Evolutionary conservation across 2,329 filamentous ascomycete species (phyloP).

Genomic region (Huntiella abstrusa): DNA sequence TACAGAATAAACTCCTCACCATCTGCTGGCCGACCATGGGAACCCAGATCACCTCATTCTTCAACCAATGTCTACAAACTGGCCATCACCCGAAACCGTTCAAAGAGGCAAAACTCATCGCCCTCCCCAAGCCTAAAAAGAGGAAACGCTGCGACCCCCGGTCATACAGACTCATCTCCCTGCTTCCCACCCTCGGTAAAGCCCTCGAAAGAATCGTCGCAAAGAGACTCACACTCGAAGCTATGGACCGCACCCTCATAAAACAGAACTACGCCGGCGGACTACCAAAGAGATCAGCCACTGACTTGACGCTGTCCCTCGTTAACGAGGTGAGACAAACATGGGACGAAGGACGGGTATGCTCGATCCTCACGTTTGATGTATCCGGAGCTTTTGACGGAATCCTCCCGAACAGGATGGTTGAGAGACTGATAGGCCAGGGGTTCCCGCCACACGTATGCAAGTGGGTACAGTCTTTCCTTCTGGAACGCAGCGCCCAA

Average conservation of each 20-base stretch:
- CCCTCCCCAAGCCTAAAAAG: constrained; percentile 7
- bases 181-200: constrained; percentile 16
- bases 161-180: constrained; percentile 15
- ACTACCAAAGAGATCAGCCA: constrained; percentile 14
- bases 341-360: background rate
- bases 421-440: background rate
- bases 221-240: constrained; percentile 12
- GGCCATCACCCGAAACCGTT: background rate
- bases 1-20: constrained; percentile 1
- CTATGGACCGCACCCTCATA: constrained; percentile 13
- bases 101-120: background rate
- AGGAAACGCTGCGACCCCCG: constrained; percentile 12
- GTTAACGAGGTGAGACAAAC: constrained; percentile 1
- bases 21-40: background rate
- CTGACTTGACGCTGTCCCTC: constrained; percentile 13
- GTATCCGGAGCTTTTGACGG: background rate
- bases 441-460: constrained; percentile 8
- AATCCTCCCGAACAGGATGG: background rate
- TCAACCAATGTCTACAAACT: background rate
- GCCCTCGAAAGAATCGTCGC: constrained; percentile 15
- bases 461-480: constrained; percentile 12
- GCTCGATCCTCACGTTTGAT: background rate
- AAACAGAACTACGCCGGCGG: constrained; percentile 13
- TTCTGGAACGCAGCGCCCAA: constrained; percentile 11
- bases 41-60: constrained; percentile 13